Conservation (phyloP, 768 basidiomycete genomes). For the Chalciporus chontae region DNA sequence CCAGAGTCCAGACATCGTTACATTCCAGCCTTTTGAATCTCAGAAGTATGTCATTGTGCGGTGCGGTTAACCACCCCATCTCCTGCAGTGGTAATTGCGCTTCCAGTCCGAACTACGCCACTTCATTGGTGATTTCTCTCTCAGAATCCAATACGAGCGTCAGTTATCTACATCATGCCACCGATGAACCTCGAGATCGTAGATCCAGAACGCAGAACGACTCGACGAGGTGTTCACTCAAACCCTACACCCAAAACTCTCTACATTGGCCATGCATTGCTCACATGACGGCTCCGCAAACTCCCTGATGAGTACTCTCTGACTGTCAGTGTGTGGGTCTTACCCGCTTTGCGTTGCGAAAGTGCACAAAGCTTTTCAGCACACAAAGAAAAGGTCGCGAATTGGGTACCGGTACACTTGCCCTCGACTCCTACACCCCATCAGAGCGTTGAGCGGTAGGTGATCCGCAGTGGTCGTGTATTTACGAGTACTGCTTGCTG, state of each 20-base stretch:
- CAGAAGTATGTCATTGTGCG: background rate
- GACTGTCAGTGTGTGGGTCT: constrained; percentile 30
- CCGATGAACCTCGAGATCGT: background rate
- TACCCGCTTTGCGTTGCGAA: constrained; percentile 9
- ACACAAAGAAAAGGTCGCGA: background rate
- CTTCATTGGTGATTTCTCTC: background rate
- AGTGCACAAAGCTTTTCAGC: background rate
- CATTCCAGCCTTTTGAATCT: background rate
- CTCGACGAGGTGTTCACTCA: constrained; percentile 17
- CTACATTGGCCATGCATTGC: constrained; percentile 24
- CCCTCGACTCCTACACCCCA: background rate
- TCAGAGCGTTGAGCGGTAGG: background rate
- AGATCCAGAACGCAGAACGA: constrained; percentile 3
- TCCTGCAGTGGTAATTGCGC: background rate
- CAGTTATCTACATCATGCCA: background rate
- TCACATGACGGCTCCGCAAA: constrained; percentile 31
- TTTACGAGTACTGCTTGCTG: background rate
- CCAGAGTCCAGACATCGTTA: background rate
- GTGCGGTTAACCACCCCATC: background rate
- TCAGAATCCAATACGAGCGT: too few species aligned
- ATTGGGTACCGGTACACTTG: background rate
- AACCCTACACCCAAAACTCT: constrained; percentile 28
- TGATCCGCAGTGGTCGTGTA: background rate
- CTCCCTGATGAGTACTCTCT: constrained; percentile 27
- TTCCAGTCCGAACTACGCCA: background rate